phyloP scores from a whole-genome alignment of 768 basidiomycete species.

The Tylopilus sp. region DNA sequence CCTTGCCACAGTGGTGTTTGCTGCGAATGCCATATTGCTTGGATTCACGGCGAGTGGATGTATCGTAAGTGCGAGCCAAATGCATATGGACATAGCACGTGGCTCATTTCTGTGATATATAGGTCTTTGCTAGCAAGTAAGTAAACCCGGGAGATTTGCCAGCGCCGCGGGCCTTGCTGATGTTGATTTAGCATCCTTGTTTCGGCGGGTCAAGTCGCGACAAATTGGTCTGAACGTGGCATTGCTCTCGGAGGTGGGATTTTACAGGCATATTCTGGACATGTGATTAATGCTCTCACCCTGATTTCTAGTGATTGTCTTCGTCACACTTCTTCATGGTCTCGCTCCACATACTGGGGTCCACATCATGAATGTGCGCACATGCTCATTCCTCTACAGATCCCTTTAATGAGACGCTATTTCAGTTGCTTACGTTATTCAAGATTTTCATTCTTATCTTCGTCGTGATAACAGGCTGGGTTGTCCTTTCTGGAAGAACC shows the following conservation, averaged over 20 bases:
- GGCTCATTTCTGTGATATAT: background rate
- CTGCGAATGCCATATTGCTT: slow-evolving; percentile 45
- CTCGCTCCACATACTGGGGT: background rate
- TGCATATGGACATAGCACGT: no score
- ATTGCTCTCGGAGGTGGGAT: background rate
- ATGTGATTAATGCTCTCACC: no score
- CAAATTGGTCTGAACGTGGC: background rate
- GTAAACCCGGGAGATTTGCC: no score
- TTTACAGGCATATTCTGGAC: no score
- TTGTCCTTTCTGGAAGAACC: background rate
- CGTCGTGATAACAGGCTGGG: background rate
- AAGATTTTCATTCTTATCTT: background rate
- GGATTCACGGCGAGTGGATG: slow-evolving; percentile 42
- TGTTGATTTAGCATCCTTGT: background rate
- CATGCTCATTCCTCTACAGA: background rate
- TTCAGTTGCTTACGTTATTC: background rate
- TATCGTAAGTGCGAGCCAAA: slow-evolving; percentile 35
- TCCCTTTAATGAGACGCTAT: background rate
- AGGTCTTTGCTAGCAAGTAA: slow-evolving; percentile 35
- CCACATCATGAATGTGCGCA: background rate
- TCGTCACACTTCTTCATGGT: background rate
- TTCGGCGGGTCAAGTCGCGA: background rate
- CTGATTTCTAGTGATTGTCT: background rate
- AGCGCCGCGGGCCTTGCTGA: background rate
- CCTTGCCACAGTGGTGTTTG: slow-evolving; percentile 48